phyloP scores from a whole-genome alignment of 148 eudicot genomes.

The Amaranthus cruentus region DNA sequence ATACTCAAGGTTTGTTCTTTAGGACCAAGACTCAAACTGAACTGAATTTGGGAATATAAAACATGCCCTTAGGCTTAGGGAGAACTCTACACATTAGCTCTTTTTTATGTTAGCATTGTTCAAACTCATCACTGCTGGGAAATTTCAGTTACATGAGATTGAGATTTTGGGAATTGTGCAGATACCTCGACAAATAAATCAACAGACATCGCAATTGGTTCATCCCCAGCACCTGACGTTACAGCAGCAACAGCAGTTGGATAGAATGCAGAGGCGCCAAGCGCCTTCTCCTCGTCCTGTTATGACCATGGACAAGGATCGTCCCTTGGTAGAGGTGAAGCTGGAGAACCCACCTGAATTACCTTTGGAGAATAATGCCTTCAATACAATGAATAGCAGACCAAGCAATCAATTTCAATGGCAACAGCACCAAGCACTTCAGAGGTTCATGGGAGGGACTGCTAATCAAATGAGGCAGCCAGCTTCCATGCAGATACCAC shows the following conservation, averaged over 20 bases:
- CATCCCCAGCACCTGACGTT: conserved; percentile 37
- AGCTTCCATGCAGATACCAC: conserved; percentile 61
- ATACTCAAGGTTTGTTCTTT: too few relatives aligned
- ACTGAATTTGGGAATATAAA: not conserved
- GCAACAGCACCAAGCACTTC: conserved; percentile 44
- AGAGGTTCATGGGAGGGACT: conserved; percentile 50
- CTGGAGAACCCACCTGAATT: conserved; percentile 70
- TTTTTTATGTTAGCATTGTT: not conserved
- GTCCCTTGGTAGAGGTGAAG: conserved; percentile 86
- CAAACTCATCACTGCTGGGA: not conserved
- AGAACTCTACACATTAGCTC: not conserved
- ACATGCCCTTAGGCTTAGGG: not conserved
- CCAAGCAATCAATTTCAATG: conserved; percentile 46
- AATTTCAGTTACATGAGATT: not conserved
- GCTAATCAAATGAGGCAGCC: conserved; percentile 62
- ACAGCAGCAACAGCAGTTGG: conserved; percentile 61
- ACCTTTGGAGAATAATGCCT: conserved; percentile 57
- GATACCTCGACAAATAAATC: conserved; percentile 63
- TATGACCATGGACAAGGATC: conserved; percentile 54
- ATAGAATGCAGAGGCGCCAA: conserved; percentile 51
- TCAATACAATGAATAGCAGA: conserved; percentile 44
- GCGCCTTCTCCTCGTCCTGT: conserved; percentile 55
- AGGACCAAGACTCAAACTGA: too few relatives aligned
- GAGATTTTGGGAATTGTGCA: conserved; percentile 28
- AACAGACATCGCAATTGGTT: conserved; percentile 65